Evolutionary conservation across 78 protist genomes (phyloP).

Genomic region (Creolimax fragrantissima): DNA sequence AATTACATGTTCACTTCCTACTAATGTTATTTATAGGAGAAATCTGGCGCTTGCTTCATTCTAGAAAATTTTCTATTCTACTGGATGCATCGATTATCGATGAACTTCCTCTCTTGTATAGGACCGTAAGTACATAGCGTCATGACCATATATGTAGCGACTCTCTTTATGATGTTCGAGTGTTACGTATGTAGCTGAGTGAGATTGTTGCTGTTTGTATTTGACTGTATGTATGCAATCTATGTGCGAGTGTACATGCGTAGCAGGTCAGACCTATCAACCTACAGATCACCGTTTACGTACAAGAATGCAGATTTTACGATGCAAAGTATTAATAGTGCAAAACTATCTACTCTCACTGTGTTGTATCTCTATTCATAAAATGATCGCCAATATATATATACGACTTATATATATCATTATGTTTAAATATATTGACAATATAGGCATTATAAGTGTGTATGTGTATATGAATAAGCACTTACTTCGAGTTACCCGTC

Average conservation of each 20-base stretch:
- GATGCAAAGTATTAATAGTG: background rate
- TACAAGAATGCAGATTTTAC: background rate
- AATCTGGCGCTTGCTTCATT: too few species aligned
- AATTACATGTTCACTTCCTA: too few species aligned
- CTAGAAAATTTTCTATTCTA: too few species aligned
- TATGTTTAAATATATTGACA: background rate
- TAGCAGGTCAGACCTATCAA: background rate
- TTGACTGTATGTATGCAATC: background rate
- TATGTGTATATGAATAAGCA: background rate
- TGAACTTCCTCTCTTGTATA: too few species aligned
- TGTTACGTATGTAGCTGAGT: too few species aligned
- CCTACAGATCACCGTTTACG: background rate
- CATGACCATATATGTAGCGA: too few species aligned
- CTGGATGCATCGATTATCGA: too few species aligned
- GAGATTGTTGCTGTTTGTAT: too few species aligned
- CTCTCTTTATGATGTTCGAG: too few species aligned
- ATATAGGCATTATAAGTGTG: background rate
- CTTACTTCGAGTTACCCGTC: background rate
- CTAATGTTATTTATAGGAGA: too few species aligned
- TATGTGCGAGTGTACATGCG: background rate
- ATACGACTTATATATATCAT: background rate
- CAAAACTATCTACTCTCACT: background rate
- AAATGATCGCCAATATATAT: background rate
- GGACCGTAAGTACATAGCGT: too few species aligned
- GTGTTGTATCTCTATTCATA: background rate